Evolutionary conservation across 2,329 filamentous ascomycete species (phyloP), one percentile per base, ranked within the genome.

Genomic region (Nigrospora oryzae): DNA sequence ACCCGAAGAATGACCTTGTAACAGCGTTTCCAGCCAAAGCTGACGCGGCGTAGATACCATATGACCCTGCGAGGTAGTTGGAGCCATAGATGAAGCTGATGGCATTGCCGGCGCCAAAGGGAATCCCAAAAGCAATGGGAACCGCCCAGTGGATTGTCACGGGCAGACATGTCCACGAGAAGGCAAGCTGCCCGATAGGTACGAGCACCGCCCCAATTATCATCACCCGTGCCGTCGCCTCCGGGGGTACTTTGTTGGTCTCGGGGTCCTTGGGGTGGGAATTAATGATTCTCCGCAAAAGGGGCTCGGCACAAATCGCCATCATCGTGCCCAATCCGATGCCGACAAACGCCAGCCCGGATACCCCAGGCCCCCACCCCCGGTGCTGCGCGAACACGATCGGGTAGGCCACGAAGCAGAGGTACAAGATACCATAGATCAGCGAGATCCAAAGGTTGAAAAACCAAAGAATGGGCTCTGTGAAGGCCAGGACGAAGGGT

Each of bases 351-450:
- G 88, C 77, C 3, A 96, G 76, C 0, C 90, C 89, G 0, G 83
- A 80, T 33, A 85, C 64, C 1, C 86, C 83, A 0, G 84, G 71
- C 2, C 73, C 73, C 90, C 89, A 96, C 48, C 87, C 87, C 15
- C 90, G 84, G 46, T 76, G 60, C 36, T 84, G 70, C 11, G 74
- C 71, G 64, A 93, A 95, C 46, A 95, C 84, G 47, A 94, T 84
- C 0, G 89, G 89, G 61, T 94, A 94, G 12, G 87, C 88, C 14
- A 94, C 84, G 67, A 95, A 95, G 64, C 88, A 94, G 31, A 95
- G 79, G 57, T 93, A 93, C 1, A 96, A 71, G 36, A 95, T 89
- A 15, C 82, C 86, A 61, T 95, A 95, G 33, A 95, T 79, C 35
- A 95, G 69, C 1, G 86, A 91, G 59, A 90, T 85, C 83, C 86